phyloP scores from a whole-genome alignment of 2,329 filamentous ascomycete species.

The Xylaria polymorpha region DNA sequence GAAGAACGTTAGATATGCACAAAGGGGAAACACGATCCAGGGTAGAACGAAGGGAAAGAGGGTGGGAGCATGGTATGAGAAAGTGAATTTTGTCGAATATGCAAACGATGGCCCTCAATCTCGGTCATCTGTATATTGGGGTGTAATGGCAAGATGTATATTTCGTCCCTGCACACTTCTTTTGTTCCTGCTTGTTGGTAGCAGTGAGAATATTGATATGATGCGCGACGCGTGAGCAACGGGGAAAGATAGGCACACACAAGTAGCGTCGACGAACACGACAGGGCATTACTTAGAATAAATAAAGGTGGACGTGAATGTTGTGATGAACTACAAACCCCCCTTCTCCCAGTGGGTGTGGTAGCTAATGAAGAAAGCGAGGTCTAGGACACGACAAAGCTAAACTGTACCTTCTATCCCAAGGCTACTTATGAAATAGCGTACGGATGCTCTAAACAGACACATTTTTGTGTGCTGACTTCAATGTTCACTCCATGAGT shows the following conservation, averaged over 20 bases:
- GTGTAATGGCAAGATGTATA: slow-evolving; percentile 12
- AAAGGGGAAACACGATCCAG: slow-evolving; percentile 24
- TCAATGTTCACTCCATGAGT: too few relatives aligned
- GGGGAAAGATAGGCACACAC: not conserved
- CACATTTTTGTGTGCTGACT: too few relatives aligned
- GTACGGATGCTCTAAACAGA: not conserved
- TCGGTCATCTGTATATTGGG: slow-evolving; percentile 20
- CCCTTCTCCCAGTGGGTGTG: not conserved
- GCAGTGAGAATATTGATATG: not conserved
- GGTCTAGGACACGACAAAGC: not conserved
- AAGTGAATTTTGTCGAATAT: slow-evolving; percentile 8
- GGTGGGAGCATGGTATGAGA: not conserved
- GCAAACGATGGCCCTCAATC: slow-evolving; percentile 2
- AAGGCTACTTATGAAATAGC: not conserved
- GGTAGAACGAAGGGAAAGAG: slow-evolving; percentile 21
- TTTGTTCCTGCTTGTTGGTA: not conserved
- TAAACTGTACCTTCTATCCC: not conserved
- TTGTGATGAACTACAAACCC: not conserved
- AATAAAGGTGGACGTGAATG: not conserved
- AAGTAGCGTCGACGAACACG: not conserved
- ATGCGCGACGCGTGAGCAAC: not conserved
- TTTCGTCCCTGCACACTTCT: not conserved
- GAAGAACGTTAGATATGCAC: slow-evolving; percentile 31
- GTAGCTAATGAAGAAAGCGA: not conserved
- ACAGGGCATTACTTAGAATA: not conserved